A percentile compares a stretch with the other conserved stretches of the same genome.
phyloP scores from a whole-genome alignment of 495 filamentous ascomycete genomes.

The Halenospora varia region DNA sequence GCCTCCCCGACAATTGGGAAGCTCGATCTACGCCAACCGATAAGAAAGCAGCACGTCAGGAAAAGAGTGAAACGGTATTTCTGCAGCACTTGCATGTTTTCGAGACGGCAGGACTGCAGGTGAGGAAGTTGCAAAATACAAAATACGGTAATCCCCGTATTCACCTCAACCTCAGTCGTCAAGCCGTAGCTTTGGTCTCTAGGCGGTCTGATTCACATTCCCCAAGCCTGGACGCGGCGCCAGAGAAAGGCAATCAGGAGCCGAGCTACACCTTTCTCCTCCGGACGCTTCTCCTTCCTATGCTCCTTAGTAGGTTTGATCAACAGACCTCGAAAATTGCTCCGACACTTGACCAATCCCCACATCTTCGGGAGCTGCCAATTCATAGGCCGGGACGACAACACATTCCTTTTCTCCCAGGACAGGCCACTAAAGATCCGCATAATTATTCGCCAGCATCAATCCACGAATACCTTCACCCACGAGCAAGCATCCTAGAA shows the following conservation, averaged over 20 bases:
- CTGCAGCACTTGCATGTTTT: no score
- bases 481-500: not conserved
- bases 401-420: not conserved
- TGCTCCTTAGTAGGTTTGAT: no score
- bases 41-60: not conserved
- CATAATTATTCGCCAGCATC: not conserved
- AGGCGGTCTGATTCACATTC: not conserved
- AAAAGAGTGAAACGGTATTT: no score
- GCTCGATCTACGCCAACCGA: not conserved
- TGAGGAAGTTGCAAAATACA: no score
- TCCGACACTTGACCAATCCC: no score
- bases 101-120: no score
- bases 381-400: no score
- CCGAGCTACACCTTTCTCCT: not conserved
- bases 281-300: not conserved
- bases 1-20: not conserved
- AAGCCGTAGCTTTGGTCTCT: not conserved
- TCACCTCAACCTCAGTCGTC: not conserved
- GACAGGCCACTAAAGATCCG: not conserved
- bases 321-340: not conserved
- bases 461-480: not conserved
- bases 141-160: no score
- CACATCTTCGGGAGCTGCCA: no score
- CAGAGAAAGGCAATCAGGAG: not conserved
- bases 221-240: not conserved